Evolutionary conservation across 768 basidiomycete species (phyloP).

Genomic region (Mycena alexandri): DNA sequence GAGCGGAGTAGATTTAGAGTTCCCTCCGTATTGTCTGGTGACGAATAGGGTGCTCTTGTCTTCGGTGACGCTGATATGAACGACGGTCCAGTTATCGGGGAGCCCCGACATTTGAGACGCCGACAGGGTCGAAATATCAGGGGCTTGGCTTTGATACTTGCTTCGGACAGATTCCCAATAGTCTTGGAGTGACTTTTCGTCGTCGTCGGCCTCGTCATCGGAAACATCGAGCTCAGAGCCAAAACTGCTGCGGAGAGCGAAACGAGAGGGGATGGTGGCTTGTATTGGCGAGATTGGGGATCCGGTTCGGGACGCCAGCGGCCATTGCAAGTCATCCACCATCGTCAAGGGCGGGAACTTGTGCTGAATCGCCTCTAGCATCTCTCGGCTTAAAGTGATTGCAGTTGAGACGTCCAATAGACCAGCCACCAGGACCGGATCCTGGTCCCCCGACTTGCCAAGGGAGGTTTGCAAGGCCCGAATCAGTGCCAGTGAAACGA

Average conservation of each 20-base stretch:
- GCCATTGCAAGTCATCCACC: conserved; percentile 84
- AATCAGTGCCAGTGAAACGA: conserved; percentile 77
- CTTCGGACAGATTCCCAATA: conserved; percentile 75
- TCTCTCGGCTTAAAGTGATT: conserved; percentile 86
- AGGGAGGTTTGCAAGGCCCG: conserved; percentile 85
- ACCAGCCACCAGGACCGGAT: conserved; percentile 68
- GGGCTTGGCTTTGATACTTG: conserved; percentile 63
- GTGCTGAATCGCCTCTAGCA: conserved; percentile 82
- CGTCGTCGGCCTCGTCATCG: conserved; percentile 55
- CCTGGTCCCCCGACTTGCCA: conserved; percentile 65
- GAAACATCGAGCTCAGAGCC: conserved; percentile 43
- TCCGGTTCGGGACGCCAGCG: conserved; percentile 62
- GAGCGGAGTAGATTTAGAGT: conserved; percentile 63
- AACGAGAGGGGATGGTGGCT: conserved; percentile 34
- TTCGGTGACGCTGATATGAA: conserved; percentile 86
- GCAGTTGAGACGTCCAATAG: conserved; percentile 82
- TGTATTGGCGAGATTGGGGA: conserved; percentile 50
- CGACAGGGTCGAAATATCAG: conserved; percentile 58
- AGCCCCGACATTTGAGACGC: conserved; percentile 59
- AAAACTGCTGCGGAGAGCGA: conserved; percentile 31
- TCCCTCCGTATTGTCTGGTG: conserved; percentile 76
- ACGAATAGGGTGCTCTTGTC: conserved; percentile 89
- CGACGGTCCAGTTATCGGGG: conserved; percentile 84
- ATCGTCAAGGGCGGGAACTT: conserved; percentile 66
- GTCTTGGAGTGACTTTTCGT: conserved; percentile 52